Evolutionary conservation across 352 stramenopile genomes (phyloP), one percentile per base, ranked within the genome.

Genomic region (Pythium aristosporum): DNA sequence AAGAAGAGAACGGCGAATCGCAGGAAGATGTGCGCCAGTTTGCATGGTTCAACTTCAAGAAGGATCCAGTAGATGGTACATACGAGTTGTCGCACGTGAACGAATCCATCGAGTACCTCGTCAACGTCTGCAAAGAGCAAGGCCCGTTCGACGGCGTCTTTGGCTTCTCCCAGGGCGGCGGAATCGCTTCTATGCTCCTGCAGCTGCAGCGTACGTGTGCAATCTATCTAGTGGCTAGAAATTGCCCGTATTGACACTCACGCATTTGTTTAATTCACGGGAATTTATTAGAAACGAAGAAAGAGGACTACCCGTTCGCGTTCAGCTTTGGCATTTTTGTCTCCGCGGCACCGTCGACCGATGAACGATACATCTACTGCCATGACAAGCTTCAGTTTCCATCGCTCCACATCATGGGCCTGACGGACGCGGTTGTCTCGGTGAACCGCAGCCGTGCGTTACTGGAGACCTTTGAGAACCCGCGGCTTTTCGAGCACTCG

Each of bases 121-220:
- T 69, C 10, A 65, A 69, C 21, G 81, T 93, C 36, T 78, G 79
- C 34, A 74, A 73, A 30, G 83, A 79, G 18, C 81, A 94, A 39
- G 85, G 85, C n/a, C 87, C 87, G 11, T 96, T 96, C 54, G 79
- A 94, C 43, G 87, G 87, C 20, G 77, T 96, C 37, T 91, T 94
- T 46, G 87, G 87, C 34, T 96, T 96, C 62, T 94, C 85, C 62
- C 85, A 94, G 56, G 87, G 87, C 37, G 87, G 84, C 18, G 86
- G 81, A 30, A 82, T 92, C 57, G 79, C 85, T 0, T 84, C 78
- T 0, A 37, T 89, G 34, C 74, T 94, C 21, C 65, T 96, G 20
- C 82, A 91, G 44, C 71, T 75, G 61, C 85, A 94, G 72, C 75
- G 80, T 91, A 67, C 54, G 74, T 79, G 41, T 18, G 15, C 5